Conservation (phyloP, 75 land plant genomes). For the Ceratopteris richardii region DNA sequence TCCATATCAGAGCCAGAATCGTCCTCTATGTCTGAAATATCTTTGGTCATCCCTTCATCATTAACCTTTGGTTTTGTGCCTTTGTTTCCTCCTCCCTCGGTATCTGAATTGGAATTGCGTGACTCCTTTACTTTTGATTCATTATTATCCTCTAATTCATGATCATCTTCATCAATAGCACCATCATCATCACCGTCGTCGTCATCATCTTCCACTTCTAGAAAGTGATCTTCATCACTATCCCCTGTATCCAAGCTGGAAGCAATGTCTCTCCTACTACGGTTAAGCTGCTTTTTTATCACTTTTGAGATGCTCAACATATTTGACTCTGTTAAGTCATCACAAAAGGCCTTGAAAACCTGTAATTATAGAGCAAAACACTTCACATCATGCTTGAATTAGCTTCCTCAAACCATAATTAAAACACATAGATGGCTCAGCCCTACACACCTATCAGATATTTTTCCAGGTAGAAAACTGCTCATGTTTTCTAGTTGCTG, state of each 20-base stretch:
- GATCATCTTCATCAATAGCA: conserved; percentile 43
- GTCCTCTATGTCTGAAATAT: conserved; percentile 2
- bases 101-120: not conserved
- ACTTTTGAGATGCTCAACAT: conserved; percentile 58
- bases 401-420: conserved; percentile 3
- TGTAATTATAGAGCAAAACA: conserved; percentile 16
- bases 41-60: not conserved
- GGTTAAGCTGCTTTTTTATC: conserved; percentile 57
- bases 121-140: conserved; percentile 13
- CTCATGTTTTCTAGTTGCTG: too few relatives aligned
- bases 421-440: too few relatives aligned
- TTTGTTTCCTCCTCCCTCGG: conserved; percentile 7
- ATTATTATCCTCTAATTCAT: conserved; percentile 29
- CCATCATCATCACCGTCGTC: conserved; percentile 33
- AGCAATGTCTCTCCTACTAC: conserved; percentile 32
- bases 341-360: conserved; percentile 73
- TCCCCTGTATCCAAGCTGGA: conserved; percentile 25
- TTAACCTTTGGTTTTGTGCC: conserved; percentile 13
- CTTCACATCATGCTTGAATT: not conserved
- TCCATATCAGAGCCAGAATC: conserved; percentile 52
- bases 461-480: too few relatives aligned
- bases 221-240: conserved; percentile 51
- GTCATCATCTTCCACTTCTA: conserved; percentile 48
- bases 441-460: too few relatives aligned
- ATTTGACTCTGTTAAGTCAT: conserved; percentile 58